Percentiles rank a stretch among this genome's conserved stretches.
Conservation (phyloP, 208 protist genomes). For the Tritrichomonas foetus region DNA sequence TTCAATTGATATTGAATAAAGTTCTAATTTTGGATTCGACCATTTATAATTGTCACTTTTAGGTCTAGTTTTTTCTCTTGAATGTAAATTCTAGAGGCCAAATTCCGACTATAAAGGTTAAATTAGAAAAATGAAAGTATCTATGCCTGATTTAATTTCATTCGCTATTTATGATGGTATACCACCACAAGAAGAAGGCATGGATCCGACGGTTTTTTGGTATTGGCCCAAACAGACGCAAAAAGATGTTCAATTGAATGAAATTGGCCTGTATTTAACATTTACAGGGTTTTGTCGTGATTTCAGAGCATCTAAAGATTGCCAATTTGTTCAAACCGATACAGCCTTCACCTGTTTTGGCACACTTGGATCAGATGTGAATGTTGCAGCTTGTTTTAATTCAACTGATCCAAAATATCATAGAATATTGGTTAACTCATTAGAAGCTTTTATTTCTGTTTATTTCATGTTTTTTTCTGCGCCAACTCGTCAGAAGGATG, state of each 20-base stretch:
- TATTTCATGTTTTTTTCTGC: background rate
- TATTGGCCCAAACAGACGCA: background rate
- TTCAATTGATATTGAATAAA: too few species aligned
- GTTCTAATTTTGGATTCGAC: too few species aligned
- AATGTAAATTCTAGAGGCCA: too few species aligned
- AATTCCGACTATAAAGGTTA: too few species aligned
- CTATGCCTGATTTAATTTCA: background rate
- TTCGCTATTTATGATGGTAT: constrained; percentile 1
- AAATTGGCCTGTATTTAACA: background rate
- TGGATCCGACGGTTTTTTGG: background rate
- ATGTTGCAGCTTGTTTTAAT: background rate
- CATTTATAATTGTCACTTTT: too few species aligned
- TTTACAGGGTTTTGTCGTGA: background rate
- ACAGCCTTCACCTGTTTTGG: background rate
- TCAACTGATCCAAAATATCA: background rate
- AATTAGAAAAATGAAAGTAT: too few species aligned
- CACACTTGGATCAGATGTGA: background rate
- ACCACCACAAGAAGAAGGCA: constrained; percentile 29
- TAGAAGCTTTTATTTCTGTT: background rate
- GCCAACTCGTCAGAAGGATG: background rate
- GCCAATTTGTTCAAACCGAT: background rate
- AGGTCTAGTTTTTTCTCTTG: too few species aligned
- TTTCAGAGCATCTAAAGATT: background rate
- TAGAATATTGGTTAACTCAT: background rate
- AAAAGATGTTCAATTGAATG: background rate